phyloP scores from a whole-genome alignment of 352 stramenopile species.

The Nothophytophthora sp. region DNA sequence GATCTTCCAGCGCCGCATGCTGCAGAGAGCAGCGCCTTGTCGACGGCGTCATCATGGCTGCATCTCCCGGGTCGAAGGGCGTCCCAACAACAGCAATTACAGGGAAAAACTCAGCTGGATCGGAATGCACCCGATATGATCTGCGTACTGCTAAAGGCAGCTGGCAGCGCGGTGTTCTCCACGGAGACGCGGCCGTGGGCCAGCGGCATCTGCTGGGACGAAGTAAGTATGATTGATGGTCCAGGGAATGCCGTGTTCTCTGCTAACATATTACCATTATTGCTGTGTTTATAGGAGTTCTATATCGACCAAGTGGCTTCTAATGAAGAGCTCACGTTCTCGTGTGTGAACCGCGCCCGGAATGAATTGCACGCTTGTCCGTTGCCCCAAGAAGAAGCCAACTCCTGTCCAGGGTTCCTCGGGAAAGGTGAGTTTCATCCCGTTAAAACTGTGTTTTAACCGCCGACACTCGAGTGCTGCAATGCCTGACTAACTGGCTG shows the following conservation, averaged over 20 bases:
- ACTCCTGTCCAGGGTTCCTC: conserved; percentile 58
- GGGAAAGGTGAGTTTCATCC: conserved; percentile 72
- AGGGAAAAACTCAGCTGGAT: conserved; percentile 28
- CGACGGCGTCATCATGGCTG: conserved; percentile 54
- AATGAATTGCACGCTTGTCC: conserved; percentile 46
- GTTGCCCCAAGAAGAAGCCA: conserved; percentile 46
- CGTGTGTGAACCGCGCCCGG: conserved; percentile 64
- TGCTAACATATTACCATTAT: background rate
- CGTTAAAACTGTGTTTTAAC: background rate
- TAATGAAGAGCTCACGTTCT: conserved; percentile 66
- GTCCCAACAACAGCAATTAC: conserved; percentile 12
- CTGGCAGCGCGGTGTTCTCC: conserved; percentile 29
- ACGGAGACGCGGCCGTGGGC: conserved; percentile 46
- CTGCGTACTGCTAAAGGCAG: conserved; percentile 47
- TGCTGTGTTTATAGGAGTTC: conserved; percentile 60
- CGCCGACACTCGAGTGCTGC: background rate
- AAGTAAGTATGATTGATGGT: too few relatives aligned
- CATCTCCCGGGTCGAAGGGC: conserved; percentile 32
- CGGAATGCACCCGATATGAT: conserved; percentile 35
- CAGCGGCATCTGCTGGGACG: conserved; percentile 51
- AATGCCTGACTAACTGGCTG: too few relatives aligned
- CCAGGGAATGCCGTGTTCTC: too few relatives aligned
- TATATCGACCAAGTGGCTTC: conserved; percentile 63
- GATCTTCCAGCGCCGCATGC: conserved; percentile 40
- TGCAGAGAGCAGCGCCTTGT: conserved; percentile 14